Conservation (phyloP, 164 flowering plant genomes). For the Macadamia tetraphylla region DNA sequence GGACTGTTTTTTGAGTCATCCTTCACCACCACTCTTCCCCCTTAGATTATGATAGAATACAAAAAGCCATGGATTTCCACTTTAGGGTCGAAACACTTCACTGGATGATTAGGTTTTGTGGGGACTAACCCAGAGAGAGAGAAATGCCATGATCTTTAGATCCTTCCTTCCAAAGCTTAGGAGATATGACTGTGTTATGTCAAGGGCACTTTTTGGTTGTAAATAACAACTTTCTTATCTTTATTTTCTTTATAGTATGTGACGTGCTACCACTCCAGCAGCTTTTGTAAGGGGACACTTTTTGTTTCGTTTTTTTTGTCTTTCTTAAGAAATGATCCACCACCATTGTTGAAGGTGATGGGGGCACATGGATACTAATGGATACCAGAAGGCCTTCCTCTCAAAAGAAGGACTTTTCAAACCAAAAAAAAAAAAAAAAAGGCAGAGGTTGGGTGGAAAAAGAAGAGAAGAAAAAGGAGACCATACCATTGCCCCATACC, state of each 20-base stretch:
- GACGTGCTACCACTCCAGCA: constrained; percentile 30
- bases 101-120: too few relatives aligned
- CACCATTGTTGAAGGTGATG: constrained; percentile 32
- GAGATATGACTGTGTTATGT: constrained; percentile 13
- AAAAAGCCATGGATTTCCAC: neutral
- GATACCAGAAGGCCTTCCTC: too few relatives aligned
- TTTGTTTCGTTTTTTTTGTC: constrained; percentile 41
- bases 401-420: constrained; percentile 24
- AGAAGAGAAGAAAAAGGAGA: constrained; percentile 12
- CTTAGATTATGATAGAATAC: too few relatives aligned
- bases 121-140: too few relatives aligned
- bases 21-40: constrained; percentile 11
- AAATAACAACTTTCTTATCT: constrained; percentile 27
- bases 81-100: constrained; percentile 11
- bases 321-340: constrained; percentile 40
- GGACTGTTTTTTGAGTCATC: constrained; percentile 25
- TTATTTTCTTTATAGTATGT: constrained; percentile 26
- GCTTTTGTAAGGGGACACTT: constrained; percentile 19
- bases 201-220: constrained; percentile 28
- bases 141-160: too few relatives aligned
- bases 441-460: neutral
- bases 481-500: neutral
- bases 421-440: constrained; percentile 21
- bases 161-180: constrained; percentile 29
- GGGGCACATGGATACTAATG: constrained; percentile 63